These are phyloP conservation scores for Pholiota conissans DNA, from an alignment of 768 basidiomycete species.

Conservation along the genomic window DNA sequence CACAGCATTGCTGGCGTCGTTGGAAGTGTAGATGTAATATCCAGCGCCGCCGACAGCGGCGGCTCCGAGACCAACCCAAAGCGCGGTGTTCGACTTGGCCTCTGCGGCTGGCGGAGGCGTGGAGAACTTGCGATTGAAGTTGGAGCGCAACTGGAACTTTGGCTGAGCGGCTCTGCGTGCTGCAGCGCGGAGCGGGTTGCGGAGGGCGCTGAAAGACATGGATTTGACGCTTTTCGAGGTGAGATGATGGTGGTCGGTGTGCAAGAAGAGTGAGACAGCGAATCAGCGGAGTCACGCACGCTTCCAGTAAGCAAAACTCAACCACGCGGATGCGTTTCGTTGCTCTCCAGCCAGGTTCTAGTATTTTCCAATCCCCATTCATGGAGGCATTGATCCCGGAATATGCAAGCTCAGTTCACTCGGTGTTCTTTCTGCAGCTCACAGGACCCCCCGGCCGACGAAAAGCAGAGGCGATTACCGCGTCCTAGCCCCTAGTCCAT, in stretches of 20 bases:
- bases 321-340: background rate
- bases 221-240: conserved; percentile 4
- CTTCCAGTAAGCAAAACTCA: background rate
- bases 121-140: conserved; percentile 57
- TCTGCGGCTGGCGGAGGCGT: conserved; percentile 40
- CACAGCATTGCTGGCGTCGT: conserved; percentile 51
- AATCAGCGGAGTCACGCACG: conserved; percentile 4
- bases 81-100: conserved; percentile 54
- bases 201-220: conserved; percentile 62
- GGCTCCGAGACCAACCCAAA: conserved; percentile 64
- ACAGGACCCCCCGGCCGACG: background rate
- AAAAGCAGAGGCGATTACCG: background rate
- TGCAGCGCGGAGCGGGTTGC: conserved; percentile 49
- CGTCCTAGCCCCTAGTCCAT: background rate
- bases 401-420: background rate
- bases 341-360: background rate
- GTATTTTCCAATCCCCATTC: background rate
- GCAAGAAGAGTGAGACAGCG: conserved; percentile 11
- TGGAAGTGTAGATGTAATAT: conserved; percentile 62
- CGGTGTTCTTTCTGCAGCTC: background rate
- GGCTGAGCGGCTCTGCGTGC: conserved; percentile 38
- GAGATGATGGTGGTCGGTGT: conserved; percentile 22
- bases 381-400: background rate
- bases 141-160: conserved; percentile 33
- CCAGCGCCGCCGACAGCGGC: conserved; percentile 58